Evolutionary conservation across 371 early-diverging fungal genomes (phyloP), one percentile per base, ranked within the genome.

Genomic region (Ordospora pajunii): DNA sequence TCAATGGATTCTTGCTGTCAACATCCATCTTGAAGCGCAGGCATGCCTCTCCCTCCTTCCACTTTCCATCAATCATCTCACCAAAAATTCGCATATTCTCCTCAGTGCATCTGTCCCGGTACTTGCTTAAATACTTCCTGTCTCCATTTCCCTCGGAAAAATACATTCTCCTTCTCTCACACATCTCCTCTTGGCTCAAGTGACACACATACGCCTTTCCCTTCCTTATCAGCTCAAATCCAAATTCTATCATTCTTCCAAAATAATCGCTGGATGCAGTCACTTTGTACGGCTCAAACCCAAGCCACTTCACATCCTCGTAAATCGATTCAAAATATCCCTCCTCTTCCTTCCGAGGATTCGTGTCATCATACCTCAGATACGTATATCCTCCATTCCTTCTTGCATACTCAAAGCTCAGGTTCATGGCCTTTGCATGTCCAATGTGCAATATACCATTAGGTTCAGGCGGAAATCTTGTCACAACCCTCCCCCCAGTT

Each of bases 401-500:
- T 76, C 89, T 88, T 40, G 95, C 97, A 80, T 93, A 96, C 67
- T 93, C 94, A 88, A 97, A 97, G 85, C 92, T 94, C 81, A 98
- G 89, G 84, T 96, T 96, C 87, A 97, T 92, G 43, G 97, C 97
- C 86, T 99, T 99, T 58, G 97, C 97, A 84, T 99, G 99, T 66
- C 99, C 98, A 85, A 99, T 95, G 83, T 99, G 98, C 65, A 92
- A 82, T 86, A 89, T 93, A 14, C 99, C 98, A 82, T 95, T 96
- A 67, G 99, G 99, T 87, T 97, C 99, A 49, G 99, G 99, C 19
- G 99, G 99, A 87, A 99, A 99, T 54, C 99, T 91, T 1, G 98
- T 98, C 23, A 94, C 84, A 1, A 96, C 96, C 80, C 89, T 89
- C 7, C 94, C 93, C 58, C 91, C 91, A 0, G 98, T 97, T 12